Evolutionary conservation across 2,329 filamentous ascomycete species (phyloP), one percentile per base, ranked within the genome.

Genomic region (Beauveria australis): DNA sequence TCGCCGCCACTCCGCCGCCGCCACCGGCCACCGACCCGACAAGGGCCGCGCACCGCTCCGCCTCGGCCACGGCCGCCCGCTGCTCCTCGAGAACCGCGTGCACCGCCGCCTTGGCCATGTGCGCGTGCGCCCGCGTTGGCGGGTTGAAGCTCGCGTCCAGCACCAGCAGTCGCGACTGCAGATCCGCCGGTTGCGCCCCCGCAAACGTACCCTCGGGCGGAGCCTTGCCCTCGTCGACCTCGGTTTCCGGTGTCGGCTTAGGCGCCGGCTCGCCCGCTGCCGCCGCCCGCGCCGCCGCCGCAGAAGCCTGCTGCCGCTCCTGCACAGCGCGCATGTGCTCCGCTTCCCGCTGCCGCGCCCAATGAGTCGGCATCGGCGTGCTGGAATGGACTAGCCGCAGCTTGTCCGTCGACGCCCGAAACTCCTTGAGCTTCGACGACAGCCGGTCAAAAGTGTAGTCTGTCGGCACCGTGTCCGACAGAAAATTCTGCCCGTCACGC

Each of bases 71-170:
- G 37, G 56, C 57, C 4, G 57, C 57, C 16, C 57, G 57, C 48
- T 59, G 57, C 57, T 59, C 57, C 48, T 41, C 33, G n/a, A 59
- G 48, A n/a, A 53, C 49, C 9, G 46, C 41, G 30, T 81, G 59
- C 30, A 62, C 43, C 1, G 83, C 82, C 2, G 80, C 79, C 0
- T 75, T 69, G 0, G 79, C 81, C 77, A 89, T 86, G 61, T 74
- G 74, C 48, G 79, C 73, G 69, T 89, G 86, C 2, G 85, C 86
- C 8, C 75, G 73, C 0, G 86, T 88, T 0, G 86, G 86, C 28
- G 86, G 86, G 68, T 89, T 88, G 75, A 88, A 89, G 62, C 83
- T 87, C 55, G 85, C 86, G 71, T 89, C 86, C 52, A 88, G 78
- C 60, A 88, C 75, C 58, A 87, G 73, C 61, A 89, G 74, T 19